Conservation (phyloP, 805 yeast species). For the Ascoidea tarda region DNA sequence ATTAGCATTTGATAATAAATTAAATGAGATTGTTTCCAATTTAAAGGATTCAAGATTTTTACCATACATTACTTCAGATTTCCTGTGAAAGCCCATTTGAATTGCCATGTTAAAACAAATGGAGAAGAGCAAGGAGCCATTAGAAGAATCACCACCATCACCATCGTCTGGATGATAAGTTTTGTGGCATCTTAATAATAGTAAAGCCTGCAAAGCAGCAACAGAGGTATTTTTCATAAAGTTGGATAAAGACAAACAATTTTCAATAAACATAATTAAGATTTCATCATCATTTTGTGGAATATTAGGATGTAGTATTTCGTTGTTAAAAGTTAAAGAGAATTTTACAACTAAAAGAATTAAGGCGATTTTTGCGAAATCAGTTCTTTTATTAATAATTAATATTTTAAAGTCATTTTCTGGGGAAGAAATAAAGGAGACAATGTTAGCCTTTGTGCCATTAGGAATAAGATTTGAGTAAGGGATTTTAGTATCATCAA, state of each 20-base stretch:
- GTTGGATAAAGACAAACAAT: conserved; percentile 3
- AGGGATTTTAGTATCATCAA: background rate
- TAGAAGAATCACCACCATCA: conserved; percentile 11
- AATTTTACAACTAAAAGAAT: conserved; percentile 6
- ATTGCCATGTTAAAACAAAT: conserved; percentile 6
- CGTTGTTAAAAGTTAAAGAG: conserved; percentile 3
- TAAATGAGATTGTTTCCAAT: background rate
- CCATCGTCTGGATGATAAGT: conserved; percentile 9
- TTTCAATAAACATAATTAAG: conserved; percentile 1
- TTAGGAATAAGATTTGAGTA: background rate
- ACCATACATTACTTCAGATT: conserved; percentile 4
- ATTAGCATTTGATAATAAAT: background rate
- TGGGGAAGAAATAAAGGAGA: background rate
- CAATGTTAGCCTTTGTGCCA: background rate
- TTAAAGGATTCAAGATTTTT: background rate
- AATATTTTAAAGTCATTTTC: conserved; percentile 6
- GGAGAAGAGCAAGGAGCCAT: conserved; percentile 6
- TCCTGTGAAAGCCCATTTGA: conserved; percentile 10
- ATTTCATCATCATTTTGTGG: conserved; percentile 2
- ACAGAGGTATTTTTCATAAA: conserved; percentile 8
- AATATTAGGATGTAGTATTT: conserved; percentile 2
- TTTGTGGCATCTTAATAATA: conserved; percentile 6
- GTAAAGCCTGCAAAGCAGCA: conserved; percentile 6
- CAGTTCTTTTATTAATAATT: conserved; percentile 4
- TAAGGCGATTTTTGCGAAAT: conserved; percentile 5